Conservation (phyloP, 2,329 filamentous ascomycete genomes). For the Lasiodiplodia sp. region DNA sequence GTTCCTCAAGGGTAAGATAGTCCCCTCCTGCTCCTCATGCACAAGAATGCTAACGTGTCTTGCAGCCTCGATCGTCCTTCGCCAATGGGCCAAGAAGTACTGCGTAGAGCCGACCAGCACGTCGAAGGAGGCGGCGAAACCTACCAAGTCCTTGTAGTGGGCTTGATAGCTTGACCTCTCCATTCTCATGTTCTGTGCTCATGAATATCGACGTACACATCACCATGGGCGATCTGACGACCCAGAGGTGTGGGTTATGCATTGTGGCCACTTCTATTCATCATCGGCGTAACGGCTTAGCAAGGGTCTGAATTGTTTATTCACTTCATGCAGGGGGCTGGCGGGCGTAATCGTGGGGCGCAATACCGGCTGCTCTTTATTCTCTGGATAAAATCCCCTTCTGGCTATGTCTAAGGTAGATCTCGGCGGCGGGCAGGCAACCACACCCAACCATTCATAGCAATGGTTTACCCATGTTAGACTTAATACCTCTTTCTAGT, state of each 20-base stretch:
- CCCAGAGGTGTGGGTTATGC: slow-evolving; percentile 18
- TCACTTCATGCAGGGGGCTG: slow-evolving; percentile 20
- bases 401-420: slow-evolving; percentile 27
- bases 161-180: not conserved
- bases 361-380: slow-evolving; percentile 24
- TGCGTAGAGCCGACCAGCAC: slow-evolving; percentile 37
- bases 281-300: slow-evolving; percentile 25
- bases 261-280: slow-evolving; percentile 28
- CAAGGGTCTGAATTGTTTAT: slow-evolving; percentile 23
- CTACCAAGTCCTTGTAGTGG: not conserved
- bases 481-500: slow-evolving; percentile 18
- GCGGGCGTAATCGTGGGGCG: slow-evolving; percentile 24
- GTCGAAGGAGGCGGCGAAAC: slow-evolving; percentile 30
- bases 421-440: slow-evolving; percentile 22
- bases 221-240: not conserved
- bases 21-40: not conserved
- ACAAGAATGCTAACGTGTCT: slow-evolving; percentile 34
- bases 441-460: slow-evolving; percentile 19
- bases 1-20: slow-evolving; percentile 87
- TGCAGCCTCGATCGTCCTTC: slow-evolving; percentile 85
- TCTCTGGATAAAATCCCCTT: slow-evolving; percentile 26
- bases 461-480: slow-evolving; percentile 21
- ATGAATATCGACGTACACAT: slow-evolving; percentile 21
- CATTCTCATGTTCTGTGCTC: slow-evolving; percentile 17
- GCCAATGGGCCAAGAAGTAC: slow-evolving; percentile 89